phyloP scores from a whole-genome alignment of 306 rosid species.

The Neltuma alba region DNA sequence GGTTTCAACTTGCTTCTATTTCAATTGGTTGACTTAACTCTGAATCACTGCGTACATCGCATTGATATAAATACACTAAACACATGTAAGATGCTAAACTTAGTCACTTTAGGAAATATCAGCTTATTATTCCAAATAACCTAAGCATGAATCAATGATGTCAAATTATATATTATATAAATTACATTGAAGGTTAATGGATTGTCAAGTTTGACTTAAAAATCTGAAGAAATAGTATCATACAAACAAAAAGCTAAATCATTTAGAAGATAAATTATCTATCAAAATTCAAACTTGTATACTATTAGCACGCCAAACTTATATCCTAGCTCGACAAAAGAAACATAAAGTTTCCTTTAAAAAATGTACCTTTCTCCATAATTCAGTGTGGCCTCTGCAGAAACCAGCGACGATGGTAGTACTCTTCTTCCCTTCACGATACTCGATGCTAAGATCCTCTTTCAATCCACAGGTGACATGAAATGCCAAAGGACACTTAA shows the following conservation, averaged over 20 bases:
- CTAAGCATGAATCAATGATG: not conserved
- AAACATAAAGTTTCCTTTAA: not conserved
- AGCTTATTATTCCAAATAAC: not conserved
- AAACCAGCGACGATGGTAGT: conserved; percentile 28
- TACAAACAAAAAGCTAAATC: not conserved
- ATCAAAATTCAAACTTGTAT: not conserved
- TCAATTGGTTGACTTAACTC: not conserved
- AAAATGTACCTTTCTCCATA: conserved; percentile 3
- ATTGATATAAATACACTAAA: not conserved
- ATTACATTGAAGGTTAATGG: not conserved
- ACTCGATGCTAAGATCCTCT: conserved; percentile 18
- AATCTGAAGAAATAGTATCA: not conserved
- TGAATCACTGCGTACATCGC: not conserved
- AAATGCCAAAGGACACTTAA: conserved; percentile 2
- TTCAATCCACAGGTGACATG: conserved; percentile 28
- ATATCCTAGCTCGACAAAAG: not conserved
- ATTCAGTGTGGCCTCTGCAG: conserved; percentile 12
- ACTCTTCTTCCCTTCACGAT: conserved; percentile 55
- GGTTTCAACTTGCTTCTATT: not conserved
- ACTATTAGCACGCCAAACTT: not conserved
- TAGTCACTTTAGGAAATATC: not conserved
- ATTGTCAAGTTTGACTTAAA: not conserved
- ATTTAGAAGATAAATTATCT: not conserved
- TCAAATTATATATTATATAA: not conserved
- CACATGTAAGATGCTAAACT: not conserved